phyloP scores from a whole-genome alignment of 805 yeast species.

The Wickerhamiella allomyrinae region DNA sequence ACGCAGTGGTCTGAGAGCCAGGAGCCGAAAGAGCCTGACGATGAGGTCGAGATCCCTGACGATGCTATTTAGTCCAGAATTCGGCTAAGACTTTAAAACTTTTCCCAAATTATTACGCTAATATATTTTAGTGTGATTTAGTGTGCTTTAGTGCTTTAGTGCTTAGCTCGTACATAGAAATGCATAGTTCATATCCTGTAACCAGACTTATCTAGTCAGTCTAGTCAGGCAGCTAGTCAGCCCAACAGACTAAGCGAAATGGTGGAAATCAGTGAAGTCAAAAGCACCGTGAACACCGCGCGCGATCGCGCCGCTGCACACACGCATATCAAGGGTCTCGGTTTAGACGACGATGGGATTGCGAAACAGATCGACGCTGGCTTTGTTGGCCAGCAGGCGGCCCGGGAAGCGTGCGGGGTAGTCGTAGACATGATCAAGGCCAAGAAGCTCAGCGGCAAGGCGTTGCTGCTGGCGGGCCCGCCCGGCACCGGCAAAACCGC shows the following conservation, averaged over 20 bases:
- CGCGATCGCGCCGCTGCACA: slow-evolving; percentile 84
- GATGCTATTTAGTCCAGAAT: neutral
- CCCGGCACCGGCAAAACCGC: slow-evolving; percentile 99
- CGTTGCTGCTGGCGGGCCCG: slow-evolving; percentile 90
- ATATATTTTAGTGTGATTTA: too few species aligned
- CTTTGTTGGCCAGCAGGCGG: slow-evolving; percentile 60
- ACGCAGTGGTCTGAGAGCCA: slow-evolving; percentile 96
- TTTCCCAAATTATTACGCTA: too few species aligned
- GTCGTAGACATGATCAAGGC: slow-evolving; percentile 86
- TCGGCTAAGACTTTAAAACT: too few species aligned
- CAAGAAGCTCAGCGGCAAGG: slow-evolving; percentile 88
- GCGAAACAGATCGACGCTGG: slow-evolving; percentile 85
- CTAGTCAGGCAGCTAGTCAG: too few species aligned
- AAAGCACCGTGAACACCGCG: slow-evolving; percentile 26
- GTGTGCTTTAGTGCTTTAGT: too few species aligned
- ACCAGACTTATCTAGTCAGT: too few species aligned
- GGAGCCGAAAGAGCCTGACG: slow-evolving; percentile 93
- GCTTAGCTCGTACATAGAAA: too few species aligned
- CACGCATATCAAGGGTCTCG: slow-evolving; percentile 90
- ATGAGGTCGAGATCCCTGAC: slow-evolving; percentile 21
- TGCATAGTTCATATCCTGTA: too few species aligned
- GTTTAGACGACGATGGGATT: slow-evolving; percentile 76
- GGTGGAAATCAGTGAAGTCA: slow-evolving; percentile 72
- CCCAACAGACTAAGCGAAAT: slow-evolving; percentile 23
- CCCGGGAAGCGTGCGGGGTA: slow-evolving; percentile 78